Base-by-base conservation (phyloP, 331 rosid genomes). In the Malus hybrid region DNA sequence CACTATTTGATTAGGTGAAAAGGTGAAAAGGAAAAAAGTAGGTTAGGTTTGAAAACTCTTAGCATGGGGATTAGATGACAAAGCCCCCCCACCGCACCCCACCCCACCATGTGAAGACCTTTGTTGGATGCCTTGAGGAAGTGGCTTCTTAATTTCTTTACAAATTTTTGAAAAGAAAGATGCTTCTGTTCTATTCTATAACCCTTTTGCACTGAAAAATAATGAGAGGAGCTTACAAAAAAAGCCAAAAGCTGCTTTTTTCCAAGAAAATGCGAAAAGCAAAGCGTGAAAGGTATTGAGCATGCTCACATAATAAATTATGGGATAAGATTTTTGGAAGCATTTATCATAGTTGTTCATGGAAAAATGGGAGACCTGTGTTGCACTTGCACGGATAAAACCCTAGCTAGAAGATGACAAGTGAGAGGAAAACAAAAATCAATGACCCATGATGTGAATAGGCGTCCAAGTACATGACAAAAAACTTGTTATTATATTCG, bases 61-160 rank as follows among this genome's bases (percentile, higher is more conserved):
- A 64, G 83, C 82, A 78, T 85, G 72, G 77, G 82, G 72, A 42
- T 9, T 9, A 10, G 48, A 79, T 69, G 80, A 67, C 84, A 90
- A 5, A 11, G 63, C 57, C 74, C 66, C 74, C 72, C 59, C 87
- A 39, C 44, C 44, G 44, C 44, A 6, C 36, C 36, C 36, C 36
- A 64, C 88, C 90, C 83, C 86, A 86, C 91, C 96, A 86, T 86
- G 96, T 86, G 96, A 90, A 81, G 75, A 56, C 82, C 83, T 73
- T 82, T 66, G 81, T 72, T 74, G 83, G 83, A 82, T 67, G 82
- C 83, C 85, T 82, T 75, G 74, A 76, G 84, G 78, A 56, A 18
- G 7, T 16, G 46, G 13, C 5, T 74, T 71, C 76, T 81, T 73
- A 71, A 77, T 77, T 31, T 76, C 76, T 64, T 42, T 62, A 71